Evolutionary conservation across 1,139 yeast genomes (phyloP).

Genomic region (Geotrichum macrosporum): DNA sequence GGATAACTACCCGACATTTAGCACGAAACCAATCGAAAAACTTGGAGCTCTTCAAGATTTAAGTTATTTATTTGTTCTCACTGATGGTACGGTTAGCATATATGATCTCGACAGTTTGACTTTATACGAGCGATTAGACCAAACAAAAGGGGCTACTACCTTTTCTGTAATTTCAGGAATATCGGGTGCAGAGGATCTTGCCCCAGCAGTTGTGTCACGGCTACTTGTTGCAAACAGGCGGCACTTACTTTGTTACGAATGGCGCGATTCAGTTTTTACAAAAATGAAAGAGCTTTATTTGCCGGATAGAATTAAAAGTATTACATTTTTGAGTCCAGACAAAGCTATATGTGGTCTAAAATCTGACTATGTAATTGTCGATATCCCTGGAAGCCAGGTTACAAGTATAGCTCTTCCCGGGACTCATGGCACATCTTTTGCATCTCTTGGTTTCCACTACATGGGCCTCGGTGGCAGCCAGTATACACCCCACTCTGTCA

Average conservation of each 20-base stretch:
- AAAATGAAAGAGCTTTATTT: constrained; percentile 35
- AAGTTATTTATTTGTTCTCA: constrained; percentile 36
- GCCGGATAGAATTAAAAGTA: constrained; percentile 37
- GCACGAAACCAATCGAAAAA: constrained; percentile 32
- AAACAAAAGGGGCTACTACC: constrained; percentile 38
- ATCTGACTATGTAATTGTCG: constrained; percentile 30
- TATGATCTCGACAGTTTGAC: constrained; percentile 36
- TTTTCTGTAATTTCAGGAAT: constrained; percentile 33
- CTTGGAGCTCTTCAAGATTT: constrained; percentile 38
- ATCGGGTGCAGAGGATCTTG: not conserved
- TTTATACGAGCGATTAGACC: constrained; percentile 35
- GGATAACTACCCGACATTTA: constrained; percentile 8
- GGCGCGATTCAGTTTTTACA: constrained; percentile 38
- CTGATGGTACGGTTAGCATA: constrained; percentile 37
- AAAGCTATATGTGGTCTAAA: constrained; percentile 37
- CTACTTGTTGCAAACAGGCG: constrained; percentile 39
- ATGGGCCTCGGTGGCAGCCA: constrained; percentile 27
- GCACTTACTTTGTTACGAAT: constrained; percentile 38
- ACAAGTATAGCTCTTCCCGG: constrained; percentile 6
- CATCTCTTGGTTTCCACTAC: constrained; percentile 26
- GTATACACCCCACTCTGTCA: constrained; percentile 23
- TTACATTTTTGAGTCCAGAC: constrained; percentile 38
- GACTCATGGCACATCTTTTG: constrained; percentile 13
- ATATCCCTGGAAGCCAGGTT: constrained; percentile 23
- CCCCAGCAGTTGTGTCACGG: constrained; percentile 26